Evolutionary conservation across 2,329 filamentous ascomycete genomes (phyloP).

Genomic region (Sclerotinia nivalis): DNA sequence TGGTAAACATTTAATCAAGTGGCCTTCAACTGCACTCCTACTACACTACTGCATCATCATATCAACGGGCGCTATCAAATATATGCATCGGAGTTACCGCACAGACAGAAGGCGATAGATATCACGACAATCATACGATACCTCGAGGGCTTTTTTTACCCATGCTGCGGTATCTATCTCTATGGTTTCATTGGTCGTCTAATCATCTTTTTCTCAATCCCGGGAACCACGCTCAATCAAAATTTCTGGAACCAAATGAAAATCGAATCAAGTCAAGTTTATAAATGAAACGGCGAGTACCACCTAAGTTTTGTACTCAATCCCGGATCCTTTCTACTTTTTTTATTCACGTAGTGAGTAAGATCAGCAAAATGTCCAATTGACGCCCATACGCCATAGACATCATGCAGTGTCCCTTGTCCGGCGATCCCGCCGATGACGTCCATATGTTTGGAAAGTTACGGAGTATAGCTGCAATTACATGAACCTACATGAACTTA

Average conservation of each 20-base stretch:
- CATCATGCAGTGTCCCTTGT: conserved; percentile 2
- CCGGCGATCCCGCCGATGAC: conserved; percentile 8
- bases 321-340: not conserved
- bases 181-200: not conserved
- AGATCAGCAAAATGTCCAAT: not conserved
- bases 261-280: not conserved
- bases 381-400: not conserved
- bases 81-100: not conserved
- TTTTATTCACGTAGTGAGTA: not conserved
- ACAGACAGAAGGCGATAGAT: not conserved
- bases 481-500: not conserved
- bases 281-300: not conserved
- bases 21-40: conserved; percentile 8
- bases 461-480: not conserved
- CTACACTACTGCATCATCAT: conserved; percentile 3
- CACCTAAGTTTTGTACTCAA: not conserved
- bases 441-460: not conserved
- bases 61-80: not conserved
- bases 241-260: not conserved
- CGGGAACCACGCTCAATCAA: not conserved
- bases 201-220: not conserved
- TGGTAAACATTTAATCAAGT: not conserved
- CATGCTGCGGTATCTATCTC: not conserved
- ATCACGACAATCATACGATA: not conserved
- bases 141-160: not conserved